A percentile compares a stretch with the other conserved stretches of the same genome.
Conservation (phyloP, 2,329 filamentous ascomycete genomes). For the Coleophoma crateriformis region DNA sequence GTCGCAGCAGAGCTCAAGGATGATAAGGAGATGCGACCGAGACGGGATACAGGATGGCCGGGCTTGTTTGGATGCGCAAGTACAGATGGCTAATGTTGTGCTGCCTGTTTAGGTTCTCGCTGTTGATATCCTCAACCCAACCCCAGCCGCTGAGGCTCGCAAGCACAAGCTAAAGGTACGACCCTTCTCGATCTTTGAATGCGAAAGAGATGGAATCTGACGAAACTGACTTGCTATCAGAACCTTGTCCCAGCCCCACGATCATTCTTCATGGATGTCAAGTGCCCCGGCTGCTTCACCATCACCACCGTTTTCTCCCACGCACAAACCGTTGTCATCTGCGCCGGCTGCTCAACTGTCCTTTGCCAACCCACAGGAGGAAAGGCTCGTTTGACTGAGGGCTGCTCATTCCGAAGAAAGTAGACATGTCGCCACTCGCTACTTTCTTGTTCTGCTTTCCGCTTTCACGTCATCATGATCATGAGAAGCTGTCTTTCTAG, state of each 20-base stretch:
- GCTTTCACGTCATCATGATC: slow-evolving; percentile 21
- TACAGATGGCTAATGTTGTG: slow-evolving; percentile 40
- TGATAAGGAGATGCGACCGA: slow-evolving; percentile 2
- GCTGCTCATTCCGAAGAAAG: slow-evolving; percentile 99
- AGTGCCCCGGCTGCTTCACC: slow-evolving; percentile 99
- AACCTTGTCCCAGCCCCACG: slow-evolving; percentile 92
- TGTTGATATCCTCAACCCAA: slow-evolving; percentile 99
- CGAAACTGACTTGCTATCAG: slow-evolving; percentile 37
- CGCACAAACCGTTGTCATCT: slow-evolving; percentile 99
- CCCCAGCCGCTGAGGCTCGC: slow-evolving; percentile 93
- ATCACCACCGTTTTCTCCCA: slow-evolving; percentile 99
- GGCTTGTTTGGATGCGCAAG: slow-evolving; percentile 19
- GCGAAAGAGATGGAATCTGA: background rate
- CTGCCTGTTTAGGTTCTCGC: slow-evolving; percentile 80
- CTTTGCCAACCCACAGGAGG: slow-evolving; percentile 99
- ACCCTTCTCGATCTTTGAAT: slow-evolving; percentile 11
- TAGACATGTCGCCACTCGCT: slow-evolving; percentile 55
- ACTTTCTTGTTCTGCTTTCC: slow-evolving; percentile 31
- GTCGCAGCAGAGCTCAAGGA: background rate
- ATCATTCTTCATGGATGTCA: slow-evolving; percentile 99
- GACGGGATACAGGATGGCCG: slow-evolving; percentile 7
- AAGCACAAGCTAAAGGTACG: slow-evolving; percentile 99
- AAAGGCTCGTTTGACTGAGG: slow-evolving; percentile 98
- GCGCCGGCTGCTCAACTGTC: slow-evolving; percentile 98
- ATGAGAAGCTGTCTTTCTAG: slow-evolving; percentile 18